Evolutionary conservation across 768 basidiomycete species (phyloP).

Genomic region (Boletus insuetus): DNA sequence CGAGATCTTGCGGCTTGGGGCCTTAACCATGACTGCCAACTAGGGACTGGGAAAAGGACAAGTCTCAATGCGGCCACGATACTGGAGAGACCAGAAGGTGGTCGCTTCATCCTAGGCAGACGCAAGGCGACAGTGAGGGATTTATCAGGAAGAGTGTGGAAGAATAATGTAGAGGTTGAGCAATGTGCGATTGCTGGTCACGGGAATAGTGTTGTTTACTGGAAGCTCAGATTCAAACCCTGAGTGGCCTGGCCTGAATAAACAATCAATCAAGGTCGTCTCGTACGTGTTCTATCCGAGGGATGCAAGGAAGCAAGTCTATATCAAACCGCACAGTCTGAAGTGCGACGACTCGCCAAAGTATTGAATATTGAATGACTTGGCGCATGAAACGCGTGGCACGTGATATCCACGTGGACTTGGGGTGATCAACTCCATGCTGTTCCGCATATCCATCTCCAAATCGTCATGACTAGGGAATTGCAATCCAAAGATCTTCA

Average conservation of each 20-base stretch:
- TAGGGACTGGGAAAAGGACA: slow-evolving; percentile 70
- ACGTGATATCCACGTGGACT: slow-evolving; percentile 20
- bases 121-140: slow-evolving; percentile 56
- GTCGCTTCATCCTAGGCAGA: slow-evolving; percentile 56
- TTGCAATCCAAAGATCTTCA: slow-evolving; percentile 33
- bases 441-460: not conserved
- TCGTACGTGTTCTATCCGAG: slow-evolving; percentile 91
- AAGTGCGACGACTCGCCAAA: slow-evolving; percentile 77
- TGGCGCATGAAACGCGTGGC: not conserved
- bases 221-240: slow-evolving; percentile 45
- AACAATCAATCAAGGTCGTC: slow-evolving; percentile 88
- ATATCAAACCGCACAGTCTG: slow-evolving; percentile 82
- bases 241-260: too few species aligned
- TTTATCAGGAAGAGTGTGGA: slow-evolving; percentile 58
- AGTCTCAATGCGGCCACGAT: slow-evolving; percentile 53
- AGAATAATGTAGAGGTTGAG: slow-evolving; percentile 57
- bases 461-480: slow-evolving; percentile 26
- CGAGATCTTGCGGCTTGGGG: slow-evolving; percentile 76
- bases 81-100: slow-evolving; percentile 50
- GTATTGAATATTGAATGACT: slow-evolving; percentile 23
- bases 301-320: slow-evolving; percentile 63
- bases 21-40: slow-evolving; percentile 66
- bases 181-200: slow-evolving; percentile 64
- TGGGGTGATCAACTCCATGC: not conserved
- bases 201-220: slow-evolving; percentile 65